Percentiles rank a stretch among this genome's conserved stretches.
Evolutionary conservation across 257 asterid genomes (phyloP).

Genomic region (Gynochthodes officinalis): DNA sequence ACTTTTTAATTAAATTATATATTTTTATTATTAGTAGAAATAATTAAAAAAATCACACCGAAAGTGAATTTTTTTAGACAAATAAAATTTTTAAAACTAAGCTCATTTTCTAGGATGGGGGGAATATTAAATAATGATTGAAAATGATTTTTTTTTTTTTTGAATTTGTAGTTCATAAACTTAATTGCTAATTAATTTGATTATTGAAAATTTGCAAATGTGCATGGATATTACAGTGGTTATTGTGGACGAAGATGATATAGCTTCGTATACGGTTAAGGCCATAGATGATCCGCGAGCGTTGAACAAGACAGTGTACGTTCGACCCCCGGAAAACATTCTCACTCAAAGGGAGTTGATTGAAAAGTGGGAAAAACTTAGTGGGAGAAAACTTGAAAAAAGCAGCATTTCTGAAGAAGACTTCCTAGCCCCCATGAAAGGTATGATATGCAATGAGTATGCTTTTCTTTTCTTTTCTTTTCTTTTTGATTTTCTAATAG

Average conservation of each 20-base stretch:
- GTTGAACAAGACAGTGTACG: conserved; percentile 71
- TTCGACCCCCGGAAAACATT: conserved; percentile 60
- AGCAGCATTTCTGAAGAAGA: conserved; percentile 43
- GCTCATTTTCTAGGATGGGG: too few relatives aligned
- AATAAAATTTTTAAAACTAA: too few relatives aligned
- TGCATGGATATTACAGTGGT: conserved; percentile 27
- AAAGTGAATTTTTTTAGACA: too few relatives aligned
- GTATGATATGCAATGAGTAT: conserved; percentile 19
- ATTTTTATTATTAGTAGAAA: too few relatives aligned
- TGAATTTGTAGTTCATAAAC: too few relatives aligned
- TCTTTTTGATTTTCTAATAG: too few relatives aligned
- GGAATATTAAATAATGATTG: too few relatives aligned
- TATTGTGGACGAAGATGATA: conserved; percentile 64
- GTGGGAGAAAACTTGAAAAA: conserved; percentile 52
- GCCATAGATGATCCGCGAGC: conserved; percentile 66
- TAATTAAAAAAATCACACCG: too few relatives aligned
- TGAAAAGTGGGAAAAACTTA: conserved; percentile 59
- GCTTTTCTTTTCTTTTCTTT: too few relatives aligned
- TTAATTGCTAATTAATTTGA: neutral
- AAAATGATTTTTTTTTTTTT: too few relatives aligned
- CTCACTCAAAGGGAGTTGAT: conserved; percentile 54
- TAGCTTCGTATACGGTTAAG: conserved; percentile 63
- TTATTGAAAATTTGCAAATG: neutral
- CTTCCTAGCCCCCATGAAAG: conserved; percentile 53
- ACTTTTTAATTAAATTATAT: too few relatives aligned